Evolutionary conservation across 495 filamentous ascomycete genomes (phyloP), one percentile per base, ranked within the genome.

Genomic region (Pseudoneurospora amorphoporcata): DNA sequence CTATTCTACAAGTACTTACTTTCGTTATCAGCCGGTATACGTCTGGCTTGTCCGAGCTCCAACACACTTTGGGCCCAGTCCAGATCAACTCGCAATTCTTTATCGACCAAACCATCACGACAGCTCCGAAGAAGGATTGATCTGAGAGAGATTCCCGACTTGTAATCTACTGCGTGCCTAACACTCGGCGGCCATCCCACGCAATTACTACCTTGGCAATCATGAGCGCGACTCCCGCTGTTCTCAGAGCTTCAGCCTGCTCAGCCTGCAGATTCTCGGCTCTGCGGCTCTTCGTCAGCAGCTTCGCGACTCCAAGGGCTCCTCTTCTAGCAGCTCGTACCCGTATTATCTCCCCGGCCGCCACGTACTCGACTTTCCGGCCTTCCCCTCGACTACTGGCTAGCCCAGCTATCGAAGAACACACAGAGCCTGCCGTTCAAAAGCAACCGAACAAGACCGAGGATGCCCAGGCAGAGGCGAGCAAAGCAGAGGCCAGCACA

Each of bases 261-360:
- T 73, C 76, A 2, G 73, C 76, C 43, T 81, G 80, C 75, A 71
- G 74, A 10, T 38, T 70, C 2, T 75, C 79, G 10, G 76, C 75
- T 10, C 70, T 80, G 42, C 77, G 78, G 1, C 70, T 75, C 9
- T 77, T 81, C 38, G 39, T 77, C 16, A 53, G 72, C 47, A 73
- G 70, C 58, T 43, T 73, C 39, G 47, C 71, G 43, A 71, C 68
- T 8, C 37, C 39, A 32, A 75, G 77, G 8, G 39, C 38, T 40
- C 53, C 71, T 9, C 69, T 70, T 29, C 38, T 68, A 12, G 58
- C 38, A 3, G 8, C 68, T 47, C 74, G 41, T 42, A 42, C 29
- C 38, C 69, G 40, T 3, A 17, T 42, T 39, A 39, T 73, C 2
- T 16, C 74, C 8, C 10, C 73, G 6, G 53, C 70, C 35, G 61